These are phyloP conservation scores for Pythium volutum DNA, from an alignment of 352 stramenopile genomes.

Conservation along the genomic window DNA sequence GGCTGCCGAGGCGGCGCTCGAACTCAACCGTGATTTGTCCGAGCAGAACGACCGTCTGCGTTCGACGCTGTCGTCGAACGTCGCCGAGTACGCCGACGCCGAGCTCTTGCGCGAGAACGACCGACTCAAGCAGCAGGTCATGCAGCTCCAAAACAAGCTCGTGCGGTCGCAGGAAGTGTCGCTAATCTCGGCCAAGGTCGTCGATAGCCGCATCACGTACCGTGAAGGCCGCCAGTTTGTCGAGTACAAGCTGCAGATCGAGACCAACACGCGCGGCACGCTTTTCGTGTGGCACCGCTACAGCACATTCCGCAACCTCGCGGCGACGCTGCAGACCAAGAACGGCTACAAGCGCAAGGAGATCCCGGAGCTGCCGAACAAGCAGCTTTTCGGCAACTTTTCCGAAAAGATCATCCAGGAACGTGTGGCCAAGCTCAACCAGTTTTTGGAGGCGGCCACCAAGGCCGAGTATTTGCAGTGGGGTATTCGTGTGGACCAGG, in stretches of 20 bases:
- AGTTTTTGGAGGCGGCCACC: constrained; percentile 41
- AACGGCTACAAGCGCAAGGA: constrained; percentile 38
- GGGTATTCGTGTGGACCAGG: constrained; percentile 47
- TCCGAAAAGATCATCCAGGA: constrained; percentile 41
- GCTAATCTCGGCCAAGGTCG: constrained; percentile 32
- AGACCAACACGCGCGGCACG: constrained; percentile 39
- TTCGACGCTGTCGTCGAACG: constrained; percentile 31
- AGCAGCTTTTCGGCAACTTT: constrained; percentile 41
- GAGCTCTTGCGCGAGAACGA: constrained; percentile 37
- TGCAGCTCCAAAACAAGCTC: constrained; percentile 40
- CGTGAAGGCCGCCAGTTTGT: constrained; percentile 40
- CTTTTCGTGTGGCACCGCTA: constrained; percentile 51
- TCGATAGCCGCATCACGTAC: constrained; percentile 37
- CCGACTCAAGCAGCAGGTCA: constrained; percentile 32
- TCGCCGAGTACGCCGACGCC: constrained; percentile 32
- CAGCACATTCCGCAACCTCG: constrained; percentile 44
- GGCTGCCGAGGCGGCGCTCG: constrained; percentile 27
- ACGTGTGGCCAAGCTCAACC: constrained; percentile 42
- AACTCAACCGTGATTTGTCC: constrained; percentile 34
- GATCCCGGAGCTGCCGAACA: constrained; percentile 44
- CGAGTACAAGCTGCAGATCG: constrained; percentile 53
- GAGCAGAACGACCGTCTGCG: constrained; percentile 33
- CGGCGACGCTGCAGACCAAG: constrained; percentile 35
- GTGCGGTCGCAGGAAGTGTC: constrained; percentile 35
- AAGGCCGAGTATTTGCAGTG: constrained; percentile 44